phyloP scores from a whole-genome alignment of 768 basidiomycete species.

The Boletellus ananiceps region DNA sequence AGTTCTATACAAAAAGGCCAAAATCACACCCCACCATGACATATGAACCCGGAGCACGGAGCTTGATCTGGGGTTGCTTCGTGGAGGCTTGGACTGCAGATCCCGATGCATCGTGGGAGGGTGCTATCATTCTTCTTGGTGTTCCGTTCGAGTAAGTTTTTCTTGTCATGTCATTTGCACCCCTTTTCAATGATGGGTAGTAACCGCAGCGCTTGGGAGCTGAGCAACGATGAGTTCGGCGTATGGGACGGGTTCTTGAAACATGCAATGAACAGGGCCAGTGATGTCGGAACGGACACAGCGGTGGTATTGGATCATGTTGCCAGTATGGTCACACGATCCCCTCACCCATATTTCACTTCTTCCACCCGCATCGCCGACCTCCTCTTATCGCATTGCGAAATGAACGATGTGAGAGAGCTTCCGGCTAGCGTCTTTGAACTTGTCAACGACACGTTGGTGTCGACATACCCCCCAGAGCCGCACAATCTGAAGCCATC shows the following conservation, averaged over 20 bases:
- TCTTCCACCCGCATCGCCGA: conserved; percentile 57
- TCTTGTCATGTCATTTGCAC: conserved; percentile 1
- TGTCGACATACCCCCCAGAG: conserved; percentile 62
- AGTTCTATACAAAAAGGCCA: conserved; percentile 45
- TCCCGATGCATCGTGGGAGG: conserved; percentile 48
- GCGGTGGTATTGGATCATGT: conserved; percentile 52
- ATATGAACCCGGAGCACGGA: conserved; percentile 41
- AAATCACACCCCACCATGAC: conserved; percentile 20
- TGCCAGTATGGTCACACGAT: conserved; percentile 42
- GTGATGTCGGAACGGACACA: conserved; percentile 57
- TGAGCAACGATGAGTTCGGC: conserved; percentile 48
- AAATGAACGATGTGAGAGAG: conserved; percentile 46
- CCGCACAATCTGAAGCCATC: conserved; percentile 48
- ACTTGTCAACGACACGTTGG: conserved; percentile 56
- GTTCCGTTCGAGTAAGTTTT: conserved; percentile 59
- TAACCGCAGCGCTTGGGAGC: conserved; percentile 45
- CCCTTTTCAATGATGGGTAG: conserved; percentile 23
- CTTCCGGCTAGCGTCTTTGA: conserved; percentile 53
- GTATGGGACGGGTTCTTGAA: conserved; percentile 59
- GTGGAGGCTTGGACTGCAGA: conserved; percentile 52
- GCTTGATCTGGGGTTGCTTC: conserved; percentile 54
- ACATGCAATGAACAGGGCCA: conserved; percentile 48
- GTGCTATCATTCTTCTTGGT: conserved; percentile 45
- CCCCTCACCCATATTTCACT: conserved; percentile 36
- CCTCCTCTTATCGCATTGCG: conserved; percentile 51